Percentiles rank a stretch among this genome's conserved stretches.
Conservation (phyloP, 768 basidiomycete species). For the Mycena epipterygia region DNA sequence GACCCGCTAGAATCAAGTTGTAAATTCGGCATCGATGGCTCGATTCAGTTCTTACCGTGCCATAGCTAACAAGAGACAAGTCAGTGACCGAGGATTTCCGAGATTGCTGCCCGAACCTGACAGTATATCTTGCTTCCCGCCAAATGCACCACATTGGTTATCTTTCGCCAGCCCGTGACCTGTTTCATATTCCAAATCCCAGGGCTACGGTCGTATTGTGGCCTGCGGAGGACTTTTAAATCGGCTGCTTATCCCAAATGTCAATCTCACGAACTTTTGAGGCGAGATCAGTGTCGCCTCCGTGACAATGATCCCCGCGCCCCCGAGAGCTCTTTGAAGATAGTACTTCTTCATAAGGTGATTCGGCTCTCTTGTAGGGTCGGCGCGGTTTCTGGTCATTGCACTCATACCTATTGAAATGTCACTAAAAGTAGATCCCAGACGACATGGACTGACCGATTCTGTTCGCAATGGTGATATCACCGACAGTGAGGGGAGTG, state of each 20-base stretch:
- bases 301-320: conserved; percentile 55
- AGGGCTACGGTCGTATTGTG: conserved; percentile 60
- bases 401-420: conserved; percentile 47
- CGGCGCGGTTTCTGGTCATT: conserved; percentile 56
- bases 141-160: conserved; percentile 62
- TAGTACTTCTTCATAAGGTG: conserved; percentile 57
- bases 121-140: conserved; percentile 59
- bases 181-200: conserved; percentile 64
- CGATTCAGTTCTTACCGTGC: conserved; percentile 47
- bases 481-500: conserved; percentile 52
- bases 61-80: conserved; percentile 47
- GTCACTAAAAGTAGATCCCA: not conserved
- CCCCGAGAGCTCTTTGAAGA: conserved; percentile 54
- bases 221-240: conserved; percentile 41
- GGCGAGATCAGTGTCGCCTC: conserved; percentile 56
- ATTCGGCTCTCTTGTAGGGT: conserved; percentile 52
- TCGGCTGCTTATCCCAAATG: not conserved
- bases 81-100: not conserved
- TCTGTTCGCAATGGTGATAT: conserved; percentile 53
- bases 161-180: conserved; percentile 58
- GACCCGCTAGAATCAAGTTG: conserved; percentile 12
- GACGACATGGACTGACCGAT: conserved; percentile 35
- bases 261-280: conserved; percentile 52
- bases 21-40: not conserved
- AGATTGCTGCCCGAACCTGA: conserved; percentile 49